A percentile compares a stretch with the other conserved stretches of the same genome.
phyloP scores from a whole-genome alignment of 208 protist genomes.

The Leptomonas pyrrhocoris region DNA sequence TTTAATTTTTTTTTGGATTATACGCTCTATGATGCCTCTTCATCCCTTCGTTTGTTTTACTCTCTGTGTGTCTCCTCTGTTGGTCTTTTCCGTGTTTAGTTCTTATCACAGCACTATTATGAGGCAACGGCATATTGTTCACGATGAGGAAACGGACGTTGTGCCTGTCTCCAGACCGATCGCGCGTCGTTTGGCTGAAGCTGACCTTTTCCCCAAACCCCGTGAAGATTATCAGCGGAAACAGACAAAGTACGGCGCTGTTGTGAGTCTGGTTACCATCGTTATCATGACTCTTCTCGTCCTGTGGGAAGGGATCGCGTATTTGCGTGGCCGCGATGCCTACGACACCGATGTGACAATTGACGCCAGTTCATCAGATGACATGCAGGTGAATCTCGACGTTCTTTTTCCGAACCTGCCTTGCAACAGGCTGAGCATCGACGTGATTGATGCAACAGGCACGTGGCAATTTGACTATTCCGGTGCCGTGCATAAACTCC shows the following conservation, averaged over 20 bases:
- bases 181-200: conserved; percentile 39
- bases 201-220: conserved; percentile 69
- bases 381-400: conserved; percentile 79
- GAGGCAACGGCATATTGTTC: conserved; percentile 11
- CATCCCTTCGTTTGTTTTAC: background rate
- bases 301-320: conserved; percentile 53
- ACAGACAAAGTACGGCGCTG: conserved; percentile 53
- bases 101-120: conserved; percentile 1
- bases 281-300: conserved; percentile 52
- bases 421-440: conserved; percentile 76
- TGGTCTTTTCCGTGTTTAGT: background rate
- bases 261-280: conserved; percentile 54
- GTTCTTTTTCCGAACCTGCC: conserved; percentile 67
- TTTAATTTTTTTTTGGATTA: too few relatives aligned
- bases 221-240: conserved; percentile 64
- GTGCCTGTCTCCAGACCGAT: conserved; percentile 4
- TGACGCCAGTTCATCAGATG: conserved; percentile 43
- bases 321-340: conserved; percentile 56
- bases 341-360: conserved; percentile 70
- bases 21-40: too few relatives aligned
- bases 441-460: conserved; percentile 69
- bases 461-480: conserved; percentile 58
- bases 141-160: background rate
- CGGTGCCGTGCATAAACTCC: conserved; percentile 61
- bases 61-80: background rate